Evolutionary conservation across 495 filamentous ascomycete genomes (phyloP), one percentile per base, ranked within the genome.

Genomic region (Massariosphaeria phaeospora): DNA sequence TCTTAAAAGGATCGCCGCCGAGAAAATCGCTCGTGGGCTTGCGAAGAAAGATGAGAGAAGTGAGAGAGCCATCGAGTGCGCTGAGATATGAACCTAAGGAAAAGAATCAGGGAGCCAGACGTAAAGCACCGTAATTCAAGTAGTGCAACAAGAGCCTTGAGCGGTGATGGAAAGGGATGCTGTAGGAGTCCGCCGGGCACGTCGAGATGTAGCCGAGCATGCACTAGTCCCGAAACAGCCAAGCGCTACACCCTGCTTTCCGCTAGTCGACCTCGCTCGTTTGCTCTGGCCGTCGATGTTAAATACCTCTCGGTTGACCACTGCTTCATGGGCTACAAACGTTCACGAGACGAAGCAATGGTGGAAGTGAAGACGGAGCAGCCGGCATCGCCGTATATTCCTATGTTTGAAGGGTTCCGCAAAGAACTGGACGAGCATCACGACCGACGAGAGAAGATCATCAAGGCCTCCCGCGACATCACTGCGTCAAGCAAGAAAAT

Each of bases 401-500:
- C 83, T 40, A 89, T 96, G 77, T 98, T 98, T 62, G 84, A 86
- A 66, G 69, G 61, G 26, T 91, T 97, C 65, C 85, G 91, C 53
- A 72, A 83, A 53, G 91, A 96, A 69, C 77, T 98, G 6, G 94
- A 97, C 65, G 83, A 89, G 69, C 91, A 98, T 66, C 87, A 98
- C 59, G 94, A 96, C 70, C 83, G 91, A 11, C 82, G 93, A 30
- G 90, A 95, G 70, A 79, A 85, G 23, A 79, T 96, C 49, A 88
- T 91, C 54, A 97, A 96, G 71, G 82, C 82, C 1, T 89, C 85
- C 12, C 75, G 91, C 34, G 93, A 97, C 71, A 84, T 97, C 55
- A 98, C 94, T 7, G 90, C 87, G 0, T 67, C 88, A 34, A 95
- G 89, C 72, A 98, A 98, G 77, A 97, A 97, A 75, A 94, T 96